A percentile compares a stretch with the other conserved stretches of the same genome.
Conservation (phyloP, 1,139 yeast genomes). For the Fermentozyma sake region DNA sequence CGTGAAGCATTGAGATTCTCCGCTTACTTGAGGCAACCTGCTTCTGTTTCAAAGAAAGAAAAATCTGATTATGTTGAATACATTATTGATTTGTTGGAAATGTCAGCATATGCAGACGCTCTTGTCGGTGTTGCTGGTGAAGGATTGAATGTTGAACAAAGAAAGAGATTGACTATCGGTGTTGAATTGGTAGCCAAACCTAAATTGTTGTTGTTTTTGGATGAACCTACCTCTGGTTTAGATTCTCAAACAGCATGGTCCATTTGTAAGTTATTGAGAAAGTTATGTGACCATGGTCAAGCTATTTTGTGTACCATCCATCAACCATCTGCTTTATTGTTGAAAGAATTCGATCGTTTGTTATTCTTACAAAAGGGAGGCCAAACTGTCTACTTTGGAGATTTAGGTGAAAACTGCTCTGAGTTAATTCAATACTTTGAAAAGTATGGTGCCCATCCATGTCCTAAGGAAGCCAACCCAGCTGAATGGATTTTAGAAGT, state of each 20-base stretch:
- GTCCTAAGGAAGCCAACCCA: constrained; percentile 46
- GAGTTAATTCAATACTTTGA: constrained; percentile 54
- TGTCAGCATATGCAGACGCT: constrained; percentile 33
- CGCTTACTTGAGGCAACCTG: constrained; percentile 35
- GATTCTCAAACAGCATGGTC: constrained; percentile 46
- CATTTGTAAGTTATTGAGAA: constrained; percentile 37
- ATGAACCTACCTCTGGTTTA: constrained; percentile 39
- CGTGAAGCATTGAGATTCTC: constrained; percentile 35
- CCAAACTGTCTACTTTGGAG: constrained; percentile 76
- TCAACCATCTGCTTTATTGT: constrained; percentile 38
- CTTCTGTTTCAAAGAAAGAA: constrained; percentile 22
- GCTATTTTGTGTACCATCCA: constrained; percentile 42
- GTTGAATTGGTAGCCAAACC: constrained; percentile 40
- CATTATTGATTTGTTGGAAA: constrained; percentile 33
- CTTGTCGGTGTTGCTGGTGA: constrained; percentile 38
- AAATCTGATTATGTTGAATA: constrained; percentile 34
- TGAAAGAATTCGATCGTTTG: constrained; percentile 18
- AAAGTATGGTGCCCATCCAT: constrained; percentile 44
- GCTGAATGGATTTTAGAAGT: constrained; percentile 58
- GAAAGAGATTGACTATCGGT: constrained; percentile 35
- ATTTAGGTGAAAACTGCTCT: constrained; percentile 56
- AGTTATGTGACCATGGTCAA: constrained; percentile 40
- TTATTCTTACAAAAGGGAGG: constrained; percentile 48
- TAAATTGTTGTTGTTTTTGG: constrained; percentile 30
- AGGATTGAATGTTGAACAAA: constrained; percentile 37